phyloP scores from a whole-genome alignment of 2,329 filamentous ascomycete species.

The Harringtonia aguacate region DNA sequence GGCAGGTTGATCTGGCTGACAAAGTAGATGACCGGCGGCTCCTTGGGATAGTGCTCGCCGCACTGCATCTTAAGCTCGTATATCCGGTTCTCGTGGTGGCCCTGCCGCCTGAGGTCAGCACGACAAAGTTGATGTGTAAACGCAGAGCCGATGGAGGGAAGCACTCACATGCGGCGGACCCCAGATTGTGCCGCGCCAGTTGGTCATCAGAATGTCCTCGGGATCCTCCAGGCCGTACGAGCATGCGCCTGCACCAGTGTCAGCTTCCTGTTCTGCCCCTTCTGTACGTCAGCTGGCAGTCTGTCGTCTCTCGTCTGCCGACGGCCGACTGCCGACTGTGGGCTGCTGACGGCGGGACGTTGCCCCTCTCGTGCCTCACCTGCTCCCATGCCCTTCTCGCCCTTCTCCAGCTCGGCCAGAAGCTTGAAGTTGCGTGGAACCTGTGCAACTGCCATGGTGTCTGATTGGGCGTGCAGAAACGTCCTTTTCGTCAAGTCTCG shows the following conservation, averaged over 20 bases:
- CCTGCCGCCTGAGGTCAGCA: conserved; percentile 35
- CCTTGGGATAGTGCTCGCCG: conserved; percentile 78
- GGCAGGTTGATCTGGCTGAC: conserved; percentile 94
- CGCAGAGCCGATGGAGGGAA: background rate
- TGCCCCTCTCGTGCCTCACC: too few species aligned
- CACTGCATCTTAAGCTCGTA: conserved; percentile 98
- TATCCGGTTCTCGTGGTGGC: conserved; percentile 93
- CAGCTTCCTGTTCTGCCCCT: too few species aligned
- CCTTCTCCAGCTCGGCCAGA: conserved; percentile 95
- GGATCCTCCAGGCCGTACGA: conserved; percentile 92
- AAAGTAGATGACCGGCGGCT: conserved; percentile 83
- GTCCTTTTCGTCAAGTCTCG: background rate
- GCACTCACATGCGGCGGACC: conserved; percentile 81
- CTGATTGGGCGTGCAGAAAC: background rate
- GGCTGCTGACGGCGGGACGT: too few species aligned
- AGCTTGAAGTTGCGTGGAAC: conserved; percentile 94
- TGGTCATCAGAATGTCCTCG: conserved; percentile 91
- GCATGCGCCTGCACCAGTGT: conserved; percentile 63
- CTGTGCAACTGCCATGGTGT: conserved; percentile 32
- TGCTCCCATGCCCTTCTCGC: conserved; percentile 92
- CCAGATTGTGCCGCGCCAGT: conserved; percentile 97
- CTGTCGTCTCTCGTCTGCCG: too few species aligned
- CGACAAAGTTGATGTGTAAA: conserved; percentile 3
- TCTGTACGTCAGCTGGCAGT: background rate
- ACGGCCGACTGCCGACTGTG: too few species aligned